Base-by-base conservation (phyloP, 495 filamentous ascomycete species). In the Daldinia concentrica region DNA sequence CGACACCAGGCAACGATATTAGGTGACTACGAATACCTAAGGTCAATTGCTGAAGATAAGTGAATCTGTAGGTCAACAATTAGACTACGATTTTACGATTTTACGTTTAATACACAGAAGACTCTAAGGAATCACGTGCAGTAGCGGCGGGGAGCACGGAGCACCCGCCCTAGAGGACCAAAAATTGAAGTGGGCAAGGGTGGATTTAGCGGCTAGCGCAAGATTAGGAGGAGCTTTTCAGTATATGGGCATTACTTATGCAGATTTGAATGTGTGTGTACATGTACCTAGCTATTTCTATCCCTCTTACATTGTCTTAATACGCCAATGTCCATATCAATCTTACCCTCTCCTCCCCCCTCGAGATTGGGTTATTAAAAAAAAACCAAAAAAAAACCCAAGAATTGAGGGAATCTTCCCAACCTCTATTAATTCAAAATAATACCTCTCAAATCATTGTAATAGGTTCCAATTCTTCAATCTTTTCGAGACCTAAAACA, bases 61-160 rank as follows among this genome's bases (percentile, higher is more conserved):
- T 30, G 24, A 27, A 27, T 54, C 17, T 9, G 24, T 30, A 30
- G 50, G 17, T 27, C 12, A 34, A 27, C 24, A 24, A 30, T 29
- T 30, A 54, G 50, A 30, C 26, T 5, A 54, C 7, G 24, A 29
- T 24, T 19, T 48, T 22, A 24, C 19, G 8, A n/a, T n/a, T n/a
- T n/a, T n/a, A n/a, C n/a, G n/a, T n/a, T 48, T 24, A 14, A 48
- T 24, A 36, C 32, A 45, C 1, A 4, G 30, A 29, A 29, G 52
- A 34, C 29, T 56, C 11, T 54, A 54, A 34, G 15, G n/a, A 1
- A 66, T 73, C 70, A 73, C 70, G 70, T 73, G 70, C 54, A n/a
- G 24, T 51, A 56, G 50, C 36, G 19, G 70, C 64, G 63, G 64
- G 64, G 69, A 61, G 64, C 36, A 67, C 60, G 58, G 60, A 30